Conservation (phyloP, 306 rosid species). For the Dryas drummondii region DNA sequence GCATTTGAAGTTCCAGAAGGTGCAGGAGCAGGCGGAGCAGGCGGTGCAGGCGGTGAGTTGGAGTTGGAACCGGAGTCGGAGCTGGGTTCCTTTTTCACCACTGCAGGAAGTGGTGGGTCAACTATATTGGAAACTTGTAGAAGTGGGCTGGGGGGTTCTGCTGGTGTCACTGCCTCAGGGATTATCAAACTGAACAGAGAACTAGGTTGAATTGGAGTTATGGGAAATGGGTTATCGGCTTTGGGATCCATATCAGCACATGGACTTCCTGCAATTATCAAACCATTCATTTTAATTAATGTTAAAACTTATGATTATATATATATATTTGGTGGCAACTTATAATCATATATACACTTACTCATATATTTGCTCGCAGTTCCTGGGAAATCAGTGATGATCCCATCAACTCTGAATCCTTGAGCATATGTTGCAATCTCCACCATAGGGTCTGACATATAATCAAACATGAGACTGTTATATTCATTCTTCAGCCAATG, state of each 20-base stretch:
- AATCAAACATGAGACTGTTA: slow-evolving; percentile 61
- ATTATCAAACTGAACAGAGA: slow-evolving; percentile 19
- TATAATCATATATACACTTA: slow-evolving; percentile 27
- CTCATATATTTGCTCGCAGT: slow-evolving; percentile 68
- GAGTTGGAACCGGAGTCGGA: neutral
- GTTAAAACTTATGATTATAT: neutral
- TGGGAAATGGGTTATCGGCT: slow-evolving; percentile 19
- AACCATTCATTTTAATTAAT: no score
- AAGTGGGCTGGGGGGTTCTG: slow-evolving; percentile 49
- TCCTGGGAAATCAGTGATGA: slow-evolving; percentile 70
- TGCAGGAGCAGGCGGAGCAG: neutral
- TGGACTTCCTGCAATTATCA: slow-evolving; percentile 48
- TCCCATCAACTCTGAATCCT: slow-evolving; percentile 51
- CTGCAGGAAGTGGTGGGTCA: slow-evolving; percentile 86
- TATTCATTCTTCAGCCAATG: slow-evolving; percentile 62
- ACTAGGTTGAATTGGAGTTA: slow-evolving; percentile 56
- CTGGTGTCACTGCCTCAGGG: slow-evolving; percentile 31
- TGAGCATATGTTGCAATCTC: slow-evolving; percentile 64
- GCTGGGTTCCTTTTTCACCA: slow-evolving; percentile 9
- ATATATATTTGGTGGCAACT: no score
- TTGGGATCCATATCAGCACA: slow-evolving; percentile 40
- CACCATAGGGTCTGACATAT: slow-evolving; percentile 54
- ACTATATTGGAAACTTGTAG: slow-evolving; percentile 39
- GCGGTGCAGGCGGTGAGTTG: no score
- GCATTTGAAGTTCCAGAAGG: slow-evolving; percentile 27